Conservation (phyloP, 495 filamentous ascomycete genomes). For the Penicillium cosmopolitanum region DNA sequence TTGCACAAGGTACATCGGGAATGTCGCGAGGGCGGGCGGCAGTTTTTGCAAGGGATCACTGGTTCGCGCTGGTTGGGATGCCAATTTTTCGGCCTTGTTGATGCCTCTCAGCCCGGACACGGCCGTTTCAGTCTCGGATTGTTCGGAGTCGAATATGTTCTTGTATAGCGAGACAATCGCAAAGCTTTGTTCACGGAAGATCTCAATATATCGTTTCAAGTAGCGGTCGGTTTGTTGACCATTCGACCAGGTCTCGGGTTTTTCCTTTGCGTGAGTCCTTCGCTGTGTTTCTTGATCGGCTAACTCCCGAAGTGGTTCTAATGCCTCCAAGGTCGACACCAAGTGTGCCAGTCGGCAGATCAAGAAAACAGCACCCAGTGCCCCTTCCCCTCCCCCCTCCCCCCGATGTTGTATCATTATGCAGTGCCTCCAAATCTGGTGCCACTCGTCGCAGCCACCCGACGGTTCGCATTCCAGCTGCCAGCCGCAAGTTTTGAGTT, state of each 20-base stretch:
- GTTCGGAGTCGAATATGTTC: constrained; percentile 74
- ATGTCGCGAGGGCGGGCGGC: constrained; percentile 79
- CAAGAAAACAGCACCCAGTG: constrained; percentile 83
- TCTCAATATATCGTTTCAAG: constrained; percentile 94
- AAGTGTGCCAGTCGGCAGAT: constrained; percentile 83
- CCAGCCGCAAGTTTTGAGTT: constrained; percentile 78
- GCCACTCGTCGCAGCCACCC: constrained; percentile 88
- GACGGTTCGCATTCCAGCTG: constrained; percentile 87
- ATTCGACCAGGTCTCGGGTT: constrained; percentile 58
- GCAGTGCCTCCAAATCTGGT: constrained; percentile 69
- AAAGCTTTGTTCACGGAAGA: constrained; percentile 98
- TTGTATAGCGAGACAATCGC: constrained; percentile 91
- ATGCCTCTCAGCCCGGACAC: constrained; percentile 35
- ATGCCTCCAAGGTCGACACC: constrained; percentile 75
- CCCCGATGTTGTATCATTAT: constrained; percentile 44
- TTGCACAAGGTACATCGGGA: constrained; percentile 82
- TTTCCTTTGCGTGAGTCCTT: constrained; percentile 30
- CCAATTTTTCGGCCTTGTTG: constrained; percentile 35
- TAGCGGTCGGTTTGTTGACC: constrained; percentile 95
- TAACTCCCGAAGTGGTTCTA: constrained; percentile 84
- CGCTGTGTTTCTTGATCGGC: constrained; percentile 81
- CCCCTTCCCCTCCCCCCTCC: constrained; percentile 56
- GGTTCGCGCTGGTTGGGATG: constrained; percentile 26
- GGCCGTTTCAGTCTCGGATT: constrained; percentile 41
- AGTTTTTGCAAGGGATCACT: constrained; percentile 67